Evolutionary conservation across 2,329 filamentous ascomycete species (phyloP).

Genomic region (Trichoderma sp.): DNA sequence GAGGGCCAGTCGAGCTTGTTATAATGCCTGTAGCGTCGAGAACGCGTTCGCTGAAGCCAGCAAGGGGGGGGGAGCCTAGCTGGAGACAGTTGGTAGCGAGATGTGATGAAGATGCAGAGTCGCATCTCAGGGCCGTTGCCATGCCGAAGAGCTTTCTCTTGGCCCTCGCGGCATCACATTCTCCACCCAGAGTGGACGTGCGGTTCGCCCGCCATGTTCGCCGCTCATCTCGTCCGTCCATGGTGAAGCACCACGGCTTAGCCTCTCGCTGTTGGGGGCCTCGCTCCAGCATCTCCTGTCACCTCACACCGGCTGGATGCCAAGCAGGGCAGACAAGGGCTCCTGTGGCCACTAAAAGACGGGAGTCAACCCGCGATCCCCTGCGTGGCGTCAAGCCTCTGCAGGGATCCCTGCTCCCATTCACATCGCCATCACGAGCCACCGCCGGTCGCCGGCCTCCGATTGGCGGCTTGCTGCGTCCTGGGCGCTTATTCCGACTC

Average conservation of each 20-base stretch:
- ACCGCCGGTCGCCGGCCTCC: conserved; percentile 2
- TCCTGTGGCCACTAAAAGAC: conserved; percentile 14
- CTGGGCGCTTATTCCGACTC: conserved; percentile 18
- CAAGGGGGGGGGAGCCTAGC: background rate
- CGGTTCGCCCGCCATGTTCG: conserved; percentile 3
- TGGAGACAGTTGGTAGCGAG: conserved; percentile 2
- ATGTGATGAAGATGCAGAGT: conserved; percentile 18
- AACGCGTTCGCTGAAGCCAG: background rate
- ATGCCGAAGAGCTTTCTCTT: background rate
- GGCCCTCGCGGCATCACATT: conserved; percentile 1
- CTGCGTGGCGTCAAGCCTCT: conserved; percentile 17
- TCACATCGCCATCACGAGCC: conserved; percentile 17
- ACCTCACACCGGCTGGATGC: background rate
- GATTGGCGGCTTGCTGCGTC: conserved; percentile 10
- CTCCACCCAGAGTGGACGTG: conserved; percentile 3
- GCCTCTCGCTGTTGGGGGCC: background rate
- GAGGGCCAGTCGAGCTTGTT: conserved; percentile 8
- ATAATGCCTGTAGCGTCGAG: background rate
- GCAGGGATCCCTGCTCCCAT: conserved; percentile 13
- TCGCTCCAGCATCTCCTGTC: background rate
- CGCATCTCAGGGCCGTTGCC: conserved; percentile 1
- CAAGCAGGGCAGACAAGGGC: background rate
- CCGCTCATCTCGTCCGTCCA: background rate
- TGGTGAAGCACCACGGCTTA: background rate
- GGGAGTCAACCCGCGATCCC: conserved; percentile 13